Base-by-base conservation (phyloP, 257 asterid species). In the Anisodus tanguticus region DNA sequence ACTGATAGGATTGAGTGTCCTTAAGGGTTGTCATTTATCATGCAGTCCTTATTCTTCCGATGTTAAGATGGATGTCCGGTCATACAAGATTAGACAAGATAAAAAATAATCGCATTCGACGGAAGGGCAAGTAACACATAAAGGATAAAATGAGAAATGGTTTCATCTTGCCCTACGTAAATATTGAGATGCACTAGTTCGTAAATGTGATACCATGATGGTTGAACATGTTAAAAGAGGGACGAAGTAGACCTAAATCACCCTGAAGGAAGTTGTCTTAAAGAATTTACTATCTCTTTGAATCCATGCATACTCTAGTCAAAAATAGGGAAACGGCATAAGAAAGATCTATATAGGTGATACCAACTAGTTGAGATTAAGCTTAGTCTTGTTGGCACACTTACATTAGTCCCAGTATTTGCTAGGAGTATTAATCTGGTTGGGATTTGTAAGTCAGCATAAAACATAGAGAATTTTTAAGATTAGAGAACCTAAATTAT, bases 231-330 rank as follows among this genome's bases (percentile, higher is more conserved):
- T 76, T 51, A 51, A 51, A 76, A 22, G 81, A 51, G 16, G 60
- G 62, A 74, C 2, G 60, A 49, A 39, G 81, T 74, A 49, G 62
- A 74, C 80, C 80, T 19, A 74, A 45, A 11, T 74, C 62, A 74
- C 45, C 45, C 9, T 11, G 47, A 76, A 22, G 22, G 63, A 26
- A 51, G 45, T 76, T 51, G 45, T 12, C 19, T 76, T 2, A 26
- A 22, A 76, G 22, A 3, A 51, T 51, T 51, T 51, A 76, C 37
- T 10, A 76, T 51, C 2, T 1, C 81, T 76, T 49, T 2, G 63
- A 19, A 76, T 12, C 81, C 62, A 76, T 76, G 81, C 13, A 22
- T 8, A 76, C 22, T 76, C 22, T 47, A 51, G 81, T 22, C 8
- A 51, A 51, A 49, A 3, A 22, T 74, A 11, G 45, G 60, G 45